Evolutionary conservation across 73 alveolate genomes (phyloP).

Genomic region (Paramecium caudatum): DNA sequence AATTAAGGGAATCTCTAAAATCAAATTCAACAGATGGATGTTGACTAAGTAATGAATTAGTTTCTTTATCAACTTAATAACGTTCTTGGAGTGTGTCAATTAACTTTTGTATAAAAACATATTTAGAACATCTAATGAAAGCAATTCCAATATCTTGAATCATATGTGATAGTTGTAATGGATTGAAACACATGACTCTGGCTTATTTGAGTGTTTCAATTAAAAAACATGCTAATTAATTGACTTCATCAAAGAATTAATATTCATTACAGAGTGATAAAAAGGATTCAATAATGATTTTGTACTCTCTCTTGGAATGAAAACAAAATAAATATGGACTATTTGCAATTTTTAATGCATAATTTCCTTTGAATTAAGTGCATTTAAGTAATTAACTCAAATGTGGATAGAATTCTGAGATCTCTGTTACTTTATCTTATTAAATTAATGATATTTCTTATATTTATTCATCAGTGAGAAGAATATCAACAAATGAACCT

Average conservation of each 20-base stretch:
- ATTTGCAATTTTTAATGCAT: slow-evolving; percentile 11
- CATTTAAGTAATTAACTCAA: not conserved
- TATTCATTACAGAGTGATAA: slow-evolving; percentile 16
- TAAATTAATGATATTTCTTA: not conserved
- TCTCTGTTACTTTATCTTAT: not conserved
- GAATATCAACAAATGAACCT: not conserved
- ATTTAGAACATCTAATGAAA: slow-evolving; percentile 62
- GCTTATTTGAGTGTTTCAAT: slow-evolving; percentile 63
- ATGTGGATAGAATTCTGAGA: not conserved
- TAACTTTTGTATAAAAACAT: slow-evolving; percentile 19
- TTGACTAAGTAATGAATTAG: not conserved
- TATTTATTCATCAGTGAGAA: not conserved
- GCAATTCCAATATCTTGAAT: slow-evolving; percentile 65
- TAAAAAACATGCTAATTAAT: slow-evolving; percentile 17
- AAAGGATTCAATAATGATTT: slow-evolving; percentile 36
- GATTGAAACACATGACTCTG: slow-evolving; percentile 53
- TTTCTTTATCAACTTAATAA: not conserved
- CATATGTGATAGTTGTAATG: slow-evolving; percentile 44
- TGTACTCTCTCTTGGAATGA: not conserved
- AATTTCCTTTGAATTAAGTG: slow-evolving; percentile 7
- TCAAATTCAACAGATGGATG: slow-evolving; percentile 47
- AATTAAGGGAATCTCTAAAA: slow-evolving; percentile 31
- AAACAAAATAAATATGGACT: not conserved
- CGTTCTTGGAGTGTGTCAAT: not conserved
- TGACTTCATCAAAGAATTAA: slow-evolving; percentile 58